Base-by-base conservation (phyloP, 768 basidiomycete genomes). In the Phlebiopsis flavidoalba region DNA sequence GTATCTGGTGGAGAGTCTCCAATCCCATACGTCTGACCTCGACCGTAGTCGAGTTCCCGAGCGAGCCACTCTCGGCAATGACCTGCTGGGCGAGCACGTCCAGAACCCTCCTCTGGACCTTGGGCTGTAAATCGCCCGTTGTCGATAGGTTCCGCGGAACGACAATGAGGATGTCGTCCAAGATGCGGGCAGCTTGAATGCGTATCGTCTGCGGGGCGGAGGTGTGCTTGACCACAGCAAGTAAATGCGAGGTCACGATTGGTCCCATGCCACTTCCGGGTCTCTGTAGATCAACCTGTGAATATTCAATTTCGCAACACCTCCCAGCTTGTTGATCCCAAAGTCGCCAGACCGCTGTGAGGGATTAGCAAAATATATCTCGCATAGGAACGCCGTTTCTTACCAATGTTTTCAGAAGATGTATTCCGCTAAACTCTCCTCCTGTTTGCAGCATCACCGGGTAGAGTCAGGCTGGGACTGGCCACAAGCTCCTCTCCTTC, bases 21-120 rank as follows among this genome's bases (percentile, higher is more conserved):
- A 95, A 76, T 0, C 94, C 96, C 84, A 95, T 90, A 22, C 87
- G 79, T 24, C 95, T 83, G 43, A 98, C 77, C 67, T 98, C 95
- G 17, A 93, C 84, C 5, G 76, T 80, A 0, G 80, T 75, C 26
- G 74, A 74, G 51, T 77, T 83, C n/a, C 78, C 81, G 22, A 73
- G 75, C 22, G 72, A 58, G 5, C 57, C 40, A 11, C 59, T 40
- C 5, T 71, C 72, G 0, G 74, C 75, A 3, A 90, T 80, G 31
- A 96, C 85, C 67, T 98, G 95, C 61, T 84, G 82, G 0, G 88
- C 81, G 10, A 99, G 84, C 0, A 91, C 93, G 54, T 89, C 83
- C n/a, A 98, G 80, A 0, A 97, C 89, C 3, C 89, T 88, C 53
- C 81, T 80, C 71, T 98, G 96, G 0, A 91, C 87, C 52, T 83